phyloP scores from a whole-genome alignment of 208 protist species.

The Trypanosoma platydactyli region DNA sequence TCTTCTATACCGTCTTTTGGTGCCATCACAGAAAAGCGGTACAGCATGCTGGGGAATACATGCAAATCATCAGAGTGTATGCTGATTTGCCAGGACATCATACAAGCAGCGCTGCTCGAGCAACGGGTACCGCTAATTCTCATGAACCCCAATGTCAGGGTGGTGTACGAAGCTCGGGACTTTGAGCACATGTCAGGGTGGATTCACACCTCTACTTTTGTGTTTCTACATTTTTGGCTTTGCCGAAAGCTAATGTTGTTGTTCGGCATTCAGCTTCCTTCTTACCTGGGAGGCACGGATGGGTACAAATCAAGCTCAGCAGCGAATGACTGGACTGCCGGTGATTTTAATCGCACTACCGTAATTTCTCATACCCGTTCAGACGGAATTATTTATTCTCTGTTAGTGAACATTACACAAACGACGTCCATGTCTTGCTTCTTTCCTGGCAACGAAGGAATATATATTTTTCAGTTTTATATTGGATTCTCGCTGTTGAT shows the following conservation, averaged over 20 bases:
- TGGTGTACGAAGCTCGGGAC: slow-evolving; percentile 57
- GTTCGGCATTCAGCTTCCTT: background rate
- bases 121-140: slow-evolving; percentile 50
- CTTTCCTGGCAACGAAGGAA: background rate
- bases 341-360: background rate
- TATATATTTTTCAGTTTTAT: background rate
- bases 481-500: background rate
- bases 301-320: background rate
- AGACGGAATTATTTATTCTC: background rate
- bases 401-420: slow-evolving; percentile 4
- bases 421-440: slow-evolving; percentile 1
- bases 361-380: background rate
- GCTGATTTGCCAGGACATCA: slow-evolving; percentile 60
- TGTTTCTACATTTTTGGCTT: background rate
- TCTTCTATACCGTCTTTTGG: slow-evolving; percentile 57
- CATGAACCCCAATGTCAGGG: slow-evolving; percentile 68
- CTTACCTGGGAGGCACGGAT: background rate
- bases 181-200: slow-evolving; percentile 35
- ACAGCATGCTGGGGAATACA: slow-evolving; percentile 36
- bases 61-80: slow-evolving; percentile 76
- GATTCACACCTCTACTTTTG: slow-evolving; percentile 11
- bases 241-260: background rate
- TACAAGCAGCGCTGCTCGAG: slow-evolving; percentile 51
- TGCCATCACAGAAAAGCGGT: background rate
- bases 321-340: slow-evolving; percentile 8